A percentile compares a stretch with the other conserved stretches of the same genome.
phyloP scores from a whole-genome alignment of 192 early-diverging fungal species.

The Coemansia sp. region DNA sequence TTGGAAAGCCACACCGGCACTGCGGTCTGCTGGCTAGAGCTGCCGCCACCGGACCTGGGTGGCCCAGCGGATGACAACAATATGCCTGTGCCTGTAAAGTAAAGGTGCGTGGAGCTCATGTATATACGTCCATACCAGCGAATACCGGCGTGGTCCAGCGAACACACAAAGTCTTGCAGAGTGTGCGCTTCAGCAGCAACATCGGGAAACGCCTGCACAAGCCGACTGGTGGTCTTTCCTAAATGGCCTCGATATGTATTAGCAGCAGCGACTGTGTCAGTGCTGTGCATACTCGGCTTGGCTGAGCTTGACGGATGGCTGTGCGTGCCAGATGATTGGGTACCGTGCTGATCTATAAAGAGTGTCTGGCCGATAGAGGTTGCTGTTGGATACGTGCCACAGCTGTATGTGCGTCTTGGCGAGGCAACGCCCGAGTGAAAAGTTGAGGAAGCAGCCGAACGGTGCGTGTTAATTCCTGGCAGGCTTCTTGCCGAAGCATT shows the following conservation, averaged over 20 bases:
- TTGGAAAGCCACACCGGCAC: neutral
- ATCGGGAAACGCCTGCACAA: constrained; percentile 29
- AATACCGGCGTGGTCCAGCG: constrained; percentile 44
- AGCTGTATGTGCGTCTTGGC: constrained; percentile 16
- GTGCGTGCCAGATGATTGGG: too few relatives aligned
- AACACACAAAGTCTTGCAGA: constrained; percentile 33
- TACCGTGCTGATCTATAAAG: neutral
- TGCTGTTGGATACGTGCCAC: constrained; percentile 5
- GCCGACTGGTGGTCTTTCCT: neutral
- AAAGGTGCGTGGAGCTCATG: constrained; percentile 19
- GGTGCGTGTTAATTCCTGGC: constrained; percentile 1
- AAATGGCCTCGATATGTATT: neutral
- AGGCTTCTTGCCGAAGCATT: neutral
- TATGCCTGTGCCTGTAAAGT: constrained; percentile 39
- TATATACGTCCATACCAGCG: constrained; percentile 53
- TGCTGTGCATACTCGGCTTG: neutral
- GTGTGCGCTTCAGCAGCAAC: neutral
- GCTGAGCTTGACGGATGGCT: neutral
- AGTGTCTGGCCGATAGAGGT: constrained; percentile 18
- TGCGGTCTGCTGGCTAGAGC: neutral
- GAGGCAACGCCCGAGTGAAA: constrained; percentile 6
- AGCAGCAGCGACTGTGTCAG: neutral
- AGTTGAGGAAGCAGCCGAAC: neutral
- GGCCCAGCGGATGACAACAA: constrained; percentile 7
- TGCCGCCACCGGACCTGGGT: constrained; percentile 5